Evolutionary conservation across 2,329 filamentous ascomycete species (phyloP), one percentile per base, ranked within the genome.

Genomic region (Ceratocystis destructans): DNA sequence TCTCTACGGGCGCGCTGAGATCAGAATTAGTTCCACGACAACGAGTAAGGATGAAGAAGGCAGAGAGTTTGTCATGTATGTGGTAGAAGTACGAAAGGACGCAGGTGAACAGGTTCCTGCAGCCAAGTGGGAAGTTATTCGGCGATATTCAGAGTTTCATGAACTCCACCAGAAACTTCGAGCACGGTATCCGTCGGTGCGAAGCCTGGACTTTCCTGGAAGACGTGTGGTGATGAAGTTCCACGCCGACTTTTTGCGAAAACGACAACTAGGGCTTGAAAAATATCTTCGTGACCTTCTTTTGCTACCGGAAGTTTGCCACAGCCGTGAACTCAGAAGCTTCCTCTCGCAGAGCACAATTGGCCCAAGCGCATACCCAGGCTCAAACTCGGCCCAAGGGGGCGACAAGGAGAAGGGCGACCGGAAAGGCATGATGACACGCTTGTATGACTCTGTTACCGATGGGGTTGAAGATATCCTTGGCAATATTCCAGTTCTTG

Each of bases 391-490:
- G n/a, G 57, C 62, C 5, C 82, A 85, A 66, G 78, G 83, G 62
- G 81, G 82, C 64, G 80, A 79, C 5, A 84, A 87, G 65, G 44
- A 61, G 1, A 37, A 33, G 17, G 53, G 64, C 1, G 84, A 84
- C 71, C 89, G 88, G 75, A 87, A 83, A 73, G 89, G 97, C 73
- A 92, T 99, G 74, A 94, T 99, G 69, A 91, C 90, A 0, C 86
- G 94, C 3, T 85, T 99, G 61, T 99, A 97, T 77, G 95, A 95
- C 74, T 97, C 93, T 0, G 93, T 99, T 25, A 89, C 93, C 0
- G 94, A 99, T 73, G 94, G 95, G 44, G 95, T 99, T 87, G 94
- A 99, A 73, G 94, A 99, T 71, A 95, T 99, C 65, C 79, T 99
- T 2, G 94, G 94, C 66, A 97, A 96, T 73, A 93, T 97, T 55